These are phyloP conservation scores for barrel medic (Medicago truncatula) DNA, from an alignment of 306 rosid species.

Conservation along the genomic window MtrunA17r5.0-ANR NC_053049.1:16568501-16569000, in stretches of 20 bases:
- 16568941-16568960: constrained; percentile 91
- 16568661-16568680: too few relatives aligned
- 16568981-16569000: constrained; percentile 98
- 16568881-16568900: constrained; percentile 97
- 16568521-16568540: constrained; percentile 16
- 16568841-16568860: too few relatives aligned
- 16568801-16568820: too few relatives aligned
- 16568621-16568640: too few relatives aligned
- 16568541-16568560: constrained; percentile 22
- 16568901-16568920: constrained; percentile 98
- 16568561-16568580: constrained; percentile 23
- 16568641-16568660: too few relatives aligned
- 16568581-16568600: constrained; percentile 10
- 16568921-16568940: constrained; percentile 87
- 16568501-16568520: constrained; percentile 23
- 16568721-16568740: too few relatives aligned
- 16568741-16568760: too few relatives aligned
- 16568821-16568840: too few relatives aligned
- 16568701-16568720: too few relatives aligned
- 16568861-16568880: constrained; percentile 29
- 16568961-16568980: constrained; percentile 98
- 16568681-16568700: too few relatives aligned
- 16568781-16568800: too few relatives aligned
- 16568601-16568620: constrained; percentile 11
- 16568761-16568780: too few relatives aligned